These are phyloP conservation scores for Alternaria dauci DNA, from an alignment of 2,329 filamentous ascomycete species.

Conservation along the genomic window DNA sequence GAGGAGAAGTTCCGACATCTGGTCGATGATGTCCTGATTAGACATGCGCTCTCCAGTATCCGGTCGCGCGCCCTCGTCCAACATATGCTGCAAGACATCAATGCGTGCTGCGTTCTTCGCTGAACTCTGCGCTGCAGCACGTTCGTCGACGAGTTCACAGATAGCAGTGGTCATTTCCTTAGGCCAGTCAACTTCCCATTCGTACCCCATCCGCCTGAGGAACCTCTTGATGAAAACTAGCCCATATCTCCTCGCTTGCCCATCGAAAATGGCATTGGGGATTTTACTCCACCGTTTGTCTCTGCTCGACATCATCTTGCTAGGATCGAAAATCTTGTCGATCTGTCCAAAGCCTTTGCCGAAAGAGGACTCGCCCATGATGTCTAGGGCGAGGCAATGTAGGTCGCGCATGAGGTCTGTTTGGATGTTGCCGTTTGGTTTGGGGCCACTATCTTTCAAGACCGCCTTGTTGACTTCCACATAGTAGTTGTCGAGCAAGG, in stretches of 20 bases:
- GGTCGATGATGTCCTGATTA: slow-evolving; percentile 6
- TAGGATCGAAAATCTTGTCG: slow-evolving; percentile 8
- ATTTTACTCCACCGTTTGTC: slow-evolving; percentile 3
- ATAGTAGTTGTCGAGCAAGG: slow-evolving; percentile 6
- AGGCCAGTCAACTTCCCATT: slow-evolving; percentile 9
- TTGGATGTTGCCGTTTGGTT: not conserved
- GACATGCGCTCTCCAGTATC: slow-evolving; percentile 8
- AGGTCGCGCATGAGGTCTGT: slow-evolving; percentile 8
- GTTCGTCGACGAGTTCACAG: slow-evolving; percentile 8
- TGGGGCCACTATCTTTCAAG: not conserved
- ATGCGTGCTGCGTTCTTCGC: not conserved
- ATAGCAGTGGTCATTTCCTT: slow-evolving; percentile 10
- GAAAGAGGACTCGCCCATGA: slow-evolving; percentile 8
- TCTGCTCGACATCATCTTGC: not conserved
- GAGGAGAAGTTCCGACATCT: slow-evolving; percentile 6
- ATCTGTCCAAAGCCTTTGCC: slow-evolving; percentile 7
- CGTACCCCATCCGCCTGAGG: not conserved
- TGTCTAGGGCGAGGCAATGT: slow-evolving; percentile 4
- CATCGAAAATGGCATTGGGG: slow-evolving; percentile 2
- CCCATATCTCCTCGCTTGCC: slow-evolving; percentile 5
- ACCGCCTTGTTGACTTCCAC: slow-evolving; percentile 1
- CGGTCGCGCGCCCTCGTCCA: slow-evolving; percentile 5
- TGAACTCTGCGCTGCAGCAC: slow-evolving; percentile 1
- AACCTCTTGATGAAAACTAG: slow-evolving; percentile 6
- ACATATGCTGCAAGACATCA: slow-evolving; percentile 8